Percentiles rank a stretch among this genome's conserved stretches.
These are phyloP conservation scores for Persicaria tinctoria DNA, from an alignment of 148 eudicot genomes.

Conservation along the genomic window DNA sequence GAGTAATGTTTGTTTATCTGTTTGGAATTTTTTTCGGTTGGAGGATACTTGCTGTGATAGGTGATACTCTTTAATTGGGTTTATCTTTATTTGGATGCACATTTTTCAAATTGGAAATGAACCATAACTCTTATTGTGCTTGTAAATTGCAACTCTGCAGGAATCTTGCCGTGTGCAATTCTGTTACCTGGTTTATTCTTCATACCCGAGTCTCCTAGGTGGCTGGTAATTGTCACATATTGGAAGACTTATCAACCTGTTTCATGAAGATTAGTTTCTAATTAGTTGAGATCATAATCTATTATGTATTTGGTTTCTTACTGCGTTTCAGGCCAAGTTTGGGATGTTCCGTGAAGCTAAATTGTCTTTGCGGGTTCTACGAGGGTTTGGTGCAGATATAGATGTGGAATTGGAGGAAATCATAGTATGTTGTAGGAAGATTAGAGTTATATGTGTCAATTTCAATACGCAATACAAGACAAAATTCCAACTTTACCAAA, in stretches of 20 bases:
- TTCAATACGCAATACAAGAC: background rate
- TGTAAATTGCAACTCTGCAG: slow-evolving; percentile 28
- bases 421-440: slow-evolving; percentile 25
- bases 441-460: background rate
- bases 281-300: background rate
- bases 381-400: slow-evolving; percentile 61
- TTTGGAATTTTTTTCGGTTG: slow-evolving; percentile 68
- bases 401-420: slow-evolving; percentile 40
- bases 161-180: slow-evolving; percentile 58
- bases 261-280: background rate
- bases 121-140: background rate
- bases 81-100: background rate
- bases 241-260: background rate
- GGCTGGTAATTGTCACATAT: slow-evolving; percentile 57
- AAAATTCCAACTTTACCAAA: background rate
- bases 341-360: slow-evolving; percentile 81
- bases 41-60: slow-evolving; percentile 75
- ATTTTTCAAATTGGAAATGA: background rate
- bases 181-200: slow-evolving; percentile 92
- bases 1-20: slow-evolving; percentile 70
- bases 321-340: slow-evolving; percentile 64
- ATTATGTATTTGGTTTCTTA: background rate
- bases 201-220: slow-evolving; percentile 93
- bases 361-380: slow-evolving; percentile 70
- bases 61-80: slow-evolving; percentile 25